Base-by-base conservation (phyloP, 768 basidiomycete genomes). In the Tubosaeta sp. region DNA sequence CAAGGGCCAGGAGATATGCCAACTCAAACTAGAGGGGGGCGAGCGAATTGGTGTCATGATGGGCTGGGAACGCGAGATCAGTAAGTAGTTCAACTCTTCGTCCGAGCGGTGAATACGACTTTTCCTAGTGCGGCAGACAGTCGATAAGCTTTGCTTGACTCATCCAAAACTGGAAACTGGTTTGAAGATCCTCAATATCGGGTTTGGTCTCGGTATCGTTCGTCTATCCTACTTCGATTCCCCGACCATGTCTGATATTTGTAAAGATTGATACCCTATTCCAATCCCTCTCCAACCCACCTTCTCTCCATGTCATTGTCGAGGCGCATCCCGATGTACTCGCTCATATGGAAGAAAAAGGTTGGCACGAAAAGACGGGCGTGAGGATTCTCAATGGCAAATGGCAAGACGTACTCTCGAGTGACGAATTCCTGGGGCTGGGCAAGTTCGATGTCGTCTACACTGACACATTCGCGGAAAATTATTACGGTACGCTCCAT, bases 1-100 rank as follows among this genome's bases (percentile, higher is more conserved):
- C 29, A 67, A 78, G 31, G 91, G 88, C 2, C 91, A 94, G 66
- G 87, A 92, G 44, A 80, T 96, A 19, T 96, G 94, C 54, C 69
- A 90, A 45, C 62, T 91, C 46, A 70, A 77, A 52, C 73, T 78
- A 3, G 78, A 74, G 13, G 82, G 82, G 25, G 75, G 69, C 7
- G 85, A 86, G 56, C 87, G 93, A 52, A 80, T 94, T n/a, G 92
- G 93, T 12, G 95, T 99, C 6, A 99, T 99, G 96, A 99, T 99
- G 96, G 92, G 94, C 1, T 99, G 96, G 96, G 96, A 99, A 68
- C 70, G 72, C 40, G 77, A 71, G 8, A 90, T 98, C 61, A 98
- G 82, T 84, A 59, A 65, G 61, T 12, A 42, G 73, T 69, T 27
- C 21, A 32, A 19, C 13, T 34, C 1, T 45, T 27, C 32, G 1